Evolutionary conservation across 1,284 basidiomycete genomes (phyloP).

Genomic region (Entoloma clypeatum): DNA sequence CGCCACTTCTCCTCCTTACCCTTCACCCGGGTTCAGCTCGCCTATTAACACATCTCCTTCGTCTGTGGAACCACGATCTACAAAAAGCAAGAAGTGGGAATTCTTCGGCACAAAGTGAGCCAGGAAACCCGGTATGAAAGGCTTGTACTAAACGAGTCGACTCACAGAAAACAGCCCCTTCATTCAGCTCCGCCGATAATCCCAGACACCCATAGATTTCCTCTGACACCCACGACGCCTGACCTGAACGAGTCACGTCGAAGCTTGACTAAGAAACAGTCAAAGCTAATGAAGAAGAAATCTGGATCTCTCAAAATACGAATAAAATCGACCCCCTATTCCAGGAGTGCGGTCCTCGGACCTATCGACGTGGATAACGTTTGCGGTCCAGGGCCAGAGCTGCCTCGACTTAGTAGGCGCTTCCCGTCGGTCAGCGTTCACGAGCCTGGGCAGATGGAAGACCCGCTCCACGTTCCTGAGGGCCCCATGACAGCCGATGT

Average conservation of each 20-base stretch:
- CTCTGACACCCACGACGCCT: not conserved
- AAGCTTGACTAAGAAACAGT: conserved; percentile 6
- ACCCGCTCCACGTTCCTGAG: no score
- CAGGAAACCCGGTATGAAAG: not conserved
- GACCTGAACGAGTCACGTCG: not conserved
- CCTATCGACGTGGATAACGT: conserved; percentile 5
- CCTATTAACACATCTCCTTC: conserved; percentile 1
- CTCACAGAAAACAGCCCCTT: conserved; percentile 8
- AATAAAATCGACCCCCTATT: conserved; percentile 12
- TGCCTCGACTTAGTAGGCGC: no score
- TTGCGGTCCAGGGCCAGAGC: no score
- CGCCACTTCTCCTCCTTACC: not conserved
- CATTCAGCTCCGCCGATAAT: no score
- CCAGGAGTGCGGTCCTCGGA: conserved; percentile 4
- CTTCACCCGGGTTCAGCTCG: not conserved
- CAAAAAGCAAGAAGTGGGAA: conserved; percentile 12
- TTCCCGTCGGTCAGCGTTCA: no score
- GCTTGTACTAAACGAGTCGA: not conserved
- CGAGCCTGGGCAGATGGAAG: no score
- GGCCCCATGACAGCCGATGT: not conserved
- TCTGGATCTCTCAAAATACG: not conserved
- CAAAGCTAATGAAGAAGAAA: conserved; percentile 9
- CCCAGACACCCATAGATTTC: not conserved
- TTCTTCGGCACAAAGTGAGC: conserved; percentile 12
- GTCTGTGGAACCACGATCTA: not conserved